These are phyloP conservation scores for Somion occarium DNA, from an alignment of 1,284 basidiomycete species.

Conservation along the genomic window DNA sequence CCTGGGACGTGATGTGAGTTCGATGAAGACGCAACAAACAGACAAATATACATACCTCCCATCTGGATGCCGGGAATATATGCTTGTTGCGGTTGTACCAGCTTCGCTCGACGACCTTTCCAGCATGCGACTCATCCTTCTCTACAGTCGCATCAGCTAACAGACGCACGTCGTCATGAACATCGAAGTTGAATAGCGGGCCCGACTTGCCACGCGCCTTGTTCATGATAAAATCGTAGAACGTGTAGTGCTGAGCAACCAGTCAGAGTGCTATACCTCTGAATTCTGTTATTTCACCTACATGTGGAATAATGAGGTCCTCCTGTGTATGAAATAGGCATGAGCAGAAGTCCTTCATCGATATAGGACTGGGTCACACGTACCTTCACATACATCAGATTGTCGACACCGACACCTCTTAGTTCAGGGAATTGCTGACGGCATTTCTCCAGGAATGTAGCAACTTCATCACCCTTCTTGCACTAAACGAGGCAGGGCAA, in stretches of 20 bases:
- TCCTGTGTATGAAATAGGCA: slow-evolving; percentile 48
- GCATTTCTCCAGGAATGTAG: slow-evolving; percentile 88
- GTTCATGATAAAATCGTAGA: slow-evolving; percentile 98
- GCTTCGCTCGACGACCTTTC: slow-evolving; percentile 95
- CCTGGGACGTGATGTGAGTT: slow-evolving; percentile 33
- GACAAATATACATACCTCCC: slow-evolving; percentile 70
- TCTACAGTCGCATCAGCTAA: slow-evolving; percentile 94
- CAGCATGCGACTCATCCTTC: slow-evolving; percentile 98
- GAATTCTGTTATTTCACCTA: slow-evolving; percentile 31
- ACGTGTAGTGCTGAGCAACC: slow-evolving; percentile 83
- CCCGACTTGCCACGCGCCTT: slow-evolving; percentile 98
- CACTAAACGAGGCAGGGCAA: slow-evolving; percentile 49
- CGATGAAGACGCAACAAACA: neutral
- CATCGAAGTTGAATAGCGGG: slow-evolving; percentile 98
- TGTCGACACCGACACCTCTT: slow-evolving; percentile 86
- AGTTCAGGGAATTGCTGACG: slow-evolving; percentile 91
- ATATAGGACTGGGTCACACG: slow-evolving; percentile 16
- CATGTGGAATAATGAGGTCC: slow-evolving; percentile 93
- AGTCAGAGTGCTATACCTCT: neutral
- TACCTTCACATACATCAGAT: slow-evolving; percentile 98
- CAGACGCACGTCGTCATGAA: slow-evolving; percentile 95
- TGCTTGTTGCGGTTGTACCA: slow-evolving; percentile 98
- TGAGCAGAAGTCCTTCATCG: slow-evolving; percentile 3
- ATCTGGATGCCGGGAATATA: slow-evolving; percentile 93
- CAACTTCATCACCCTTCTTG: slow-evolving; percentile 96